Percentiles rank a stretch among this genome's conserved stretches.
These are phyloP conservation scores for Aspergillus brunneoviolaceus DNA, from an alignment of 2,329 filamentous ascomycete genomes.

Conservation along the genomic window DNA sequence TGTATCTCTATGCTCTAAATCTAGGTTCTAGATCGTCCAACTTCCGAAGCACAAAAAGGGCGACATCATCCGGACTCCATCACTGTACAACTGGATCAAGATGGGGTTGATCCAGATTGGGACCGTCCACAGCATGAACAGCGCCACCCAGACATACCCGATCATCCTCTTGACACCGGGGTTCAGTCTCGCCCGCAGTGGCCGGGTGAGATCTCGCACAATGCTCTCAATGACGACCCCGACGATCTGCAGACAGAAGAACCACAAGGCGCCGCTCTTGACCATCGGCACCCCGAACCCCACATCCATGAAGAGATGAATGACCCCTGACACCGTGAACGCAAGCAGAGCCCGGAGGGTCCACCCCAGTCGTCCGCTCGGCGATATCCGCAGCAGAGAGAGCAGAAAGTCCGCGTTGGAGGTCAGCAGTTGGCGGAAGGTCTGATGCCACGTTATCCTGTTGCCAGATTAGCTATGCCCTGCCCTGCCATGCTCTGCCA, in stretches of 20 bases:
- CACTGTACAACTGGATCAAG: slow-evolving; percentile 12
- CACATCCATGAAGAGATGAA: slow-evolving; percentile 21
- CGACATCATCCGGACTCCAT: slow-evolving; percentile 17
- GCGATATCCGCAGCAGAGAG: slow-evolving; percentile 8
- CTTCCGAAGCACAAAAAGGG: slow-evolving; percentile 16
- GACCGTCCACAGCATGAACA: slow-evolving; percentile 17
- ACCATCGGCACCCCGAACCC: slow-evolving; percentile 16
- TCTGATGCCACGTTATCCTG: slow-evolving; percentile 23
- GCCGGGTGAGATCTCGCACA: not conserved
- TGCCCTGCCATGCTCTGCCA: too few species aligned
- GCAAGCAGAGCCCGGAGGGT: slow-evolving; percentile 14
- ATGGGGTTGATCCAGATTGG: slow-evolving; percentile 24
- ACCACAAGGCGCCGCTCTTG: slow-evolving; percentile 17
- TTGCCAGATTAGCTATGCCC: not conserved
- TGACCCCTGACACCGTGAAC: slow-evolving; percentile 17
- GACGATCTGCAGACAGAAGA: slow-evolving; percentile 20
- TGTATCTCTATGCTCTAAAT: not conserved
- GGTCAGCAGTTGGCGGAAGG: slow-evolving; percentile 15
- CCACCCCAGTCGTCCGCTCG: not conserved
- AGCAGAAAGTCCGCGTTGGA: slow-evolving; percentile 18
- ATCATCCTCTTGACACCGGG: not conserved
- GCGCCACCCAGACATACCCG: slow-evolving; percentile 20
- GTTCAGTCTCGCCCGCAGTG: not conserved
- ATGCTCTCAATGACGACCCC: slow-evolving; percentile 12
- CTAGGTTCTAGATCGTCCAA: not conserved